These are phyloP conservation scores for Lonicera japonica DNA, from an alignment of 129 eudicot species.

Conservation along the genomic window DNA sequence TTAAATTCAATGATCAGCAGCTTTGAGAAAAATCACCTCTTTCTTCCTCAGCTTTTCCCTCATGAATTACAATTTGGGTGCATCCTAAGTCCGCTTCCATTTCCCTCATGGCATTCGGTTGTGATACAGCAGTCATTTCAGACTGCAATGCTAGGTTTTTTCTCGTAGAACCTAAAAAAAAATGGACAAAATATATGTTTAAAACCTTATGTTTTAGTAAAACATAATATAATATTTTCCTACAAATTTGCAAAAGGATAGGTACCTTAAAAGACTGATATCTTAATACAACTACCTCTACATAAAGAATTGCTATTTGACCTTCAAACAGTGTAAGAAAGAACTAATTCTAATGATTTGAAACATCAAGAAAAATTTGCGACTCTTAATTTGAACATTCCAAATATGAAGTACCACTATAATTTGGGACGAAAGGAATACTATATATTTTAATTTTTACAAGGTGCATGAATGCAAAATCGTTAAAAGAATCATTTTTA, in stretches of 20 bases:
- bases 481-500: no score
- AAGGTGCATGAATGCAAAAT: no score
- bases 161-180: conserved; percentile 26
- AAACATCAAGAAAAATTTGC: no score
- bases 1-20: not conserved
- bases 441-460: no score
- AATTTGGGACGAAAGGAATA: no score
- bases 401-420: no score
- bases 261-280: not conserved
- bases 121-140: conserved; percentile 14
- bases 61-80: conserved; percentile 7
- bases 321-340: not conserved
- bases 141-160: not conserved
- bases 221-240: not conserved
- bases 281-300: not conserved
- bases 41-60: conserved; percentile 18
- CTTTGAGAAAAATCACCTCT: conserved; percentile 25
- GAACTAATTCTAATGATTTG: not conserved
- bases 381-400: no score
- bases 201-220: not conserved
- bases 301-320: not conserved
- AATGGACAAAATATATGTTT: not conserved
- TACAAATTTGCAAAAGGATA: not conserved
- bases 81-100: conserved; percentile 12
- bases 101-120: conserved; percentile 12